phyloP scores from a whole-genome alignment of 2,329 filamentous ascomycete genomes.

The Purpureocillium lavendulum region DNA sequence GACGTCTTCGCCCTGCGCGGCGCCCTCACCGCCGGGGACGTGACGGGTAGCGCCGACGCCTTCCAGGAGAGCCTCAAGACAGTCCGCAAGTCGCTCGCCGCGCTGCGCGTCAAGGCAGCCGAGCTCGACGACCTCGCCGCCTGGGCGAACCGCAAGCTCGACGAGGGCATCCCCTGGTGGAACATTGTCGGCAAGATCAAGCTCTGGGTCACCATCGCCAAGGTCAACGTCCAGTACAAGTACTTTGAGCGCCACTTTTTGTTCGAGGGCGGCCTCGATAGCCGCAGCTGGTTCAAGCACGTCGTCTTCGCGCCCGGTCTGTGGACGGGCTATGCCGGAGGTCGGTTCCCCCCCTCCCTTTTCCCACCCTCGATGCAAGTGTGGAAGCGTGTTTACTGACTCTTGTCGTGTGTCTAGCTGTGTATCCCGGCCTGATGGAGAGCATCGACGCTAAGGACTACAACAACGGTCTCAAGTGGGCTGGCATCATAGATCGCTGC shows the following conservation, averaged over 20 bases:
- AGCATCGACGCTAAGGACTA: slow-evolving; percentile 54
- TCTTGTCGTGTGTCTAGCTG: slow-evolving; percentile 27
- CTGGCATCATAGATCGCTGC: slow-evolving; percentile 45
- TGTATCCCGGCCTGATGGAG: slow-evolving; percentile 55
- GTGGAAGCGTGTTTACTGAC: too few species aligned
- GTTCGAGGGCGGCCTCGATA: slow-evolving; percentile 67
- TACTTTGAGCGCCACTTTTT: slow-evolving; percentile 73
- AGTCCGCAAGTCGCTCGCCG: slow-evolving; percentile 27
- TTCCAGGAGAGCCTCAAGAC: slow-evolving; percentile 30
- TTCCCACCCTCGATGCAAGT: too few species aligned
- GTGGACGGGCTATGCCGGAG: slow-evolving; percentile 85
- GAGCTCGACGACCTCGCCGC: slow-evolving; percentile 37
- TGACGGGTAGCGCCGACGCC: slow-evolving; percentile 25
- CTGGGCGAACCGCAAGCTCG: slow-evolving; percentile 31
- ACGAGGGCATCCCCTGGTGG: slow-evolving; percentile 66
- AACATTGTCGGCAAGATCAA: slow-evolving; percentile 60
- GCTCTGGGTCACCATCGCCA: slow-evolving; percentile 54
- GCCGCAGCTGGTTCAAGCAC: slow-evolving; percentile 85
- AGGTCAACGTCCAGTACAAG: slow-evolving; percentile 76
- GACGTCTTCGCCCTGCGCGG: slow-evolving; percentile 22
- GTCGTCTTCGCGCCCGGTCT: slow-evolving; percentile 85
- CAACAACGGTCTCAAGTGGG: slow-evolving; percentile 49
- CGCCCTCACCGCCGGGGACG: slow-evolving; percentile 11
- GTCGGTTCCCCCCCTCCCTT: slow-evolving; percentile 29
- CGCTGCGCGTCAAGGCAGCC: slow-evolving; percentile 29